Conservation (phyloP, 345 rosid genomes). For the Populus alba region DNA sequence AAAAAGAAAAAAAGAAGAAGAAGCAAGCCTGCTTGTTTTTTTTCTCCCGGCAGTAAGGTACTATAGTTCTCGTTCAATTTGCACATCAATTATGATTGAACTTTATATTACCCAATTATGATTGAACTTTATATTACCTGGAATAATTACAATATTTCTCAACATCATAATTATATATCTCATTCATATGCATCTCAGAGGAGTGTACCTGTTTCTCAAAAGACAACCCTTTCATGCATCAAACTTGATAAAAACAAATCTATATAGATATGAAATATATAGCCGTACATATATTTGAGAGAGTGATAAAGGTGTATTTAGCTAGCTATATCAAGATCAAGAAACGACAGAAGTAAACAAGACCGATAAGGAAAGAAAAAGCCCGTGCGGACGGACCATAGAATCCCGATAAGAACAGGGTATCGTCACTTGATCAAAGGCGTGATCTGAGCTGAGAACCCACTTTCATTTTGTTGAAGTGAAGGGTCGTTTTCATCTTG, state of each 20-base stretch:
- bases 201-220: conserved; percentile 33
- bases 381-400: background rate
- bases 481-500: conserved; percentile 57
- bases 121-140: background rate
- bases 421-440: conserved; percentile 3
- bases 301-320: conserved; percentile 30
- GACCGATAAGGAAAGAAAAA: background rate
- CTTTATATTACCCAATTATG: background rate
- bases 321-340: conserved; percentile 1
- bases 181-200: conserved; percentile 27
- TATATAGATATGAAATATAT: background rate
- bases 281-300: conserved; percentile 1
- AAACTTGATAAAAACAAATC: background rate
- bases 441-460: conserved; percentile 30
- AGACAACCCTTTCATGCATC: conserved; percentile 7
- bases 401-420: background rate
- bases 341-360: conserved; percentile 13
- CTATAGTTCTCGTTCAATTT: too few relatives aligned
- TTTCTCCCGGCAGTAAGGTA: too few relatives aligned
- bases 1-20: too few relatives aligned
- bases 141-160: background rate
- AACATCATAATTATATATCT: background rate
- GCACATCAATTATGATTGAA: too few relatives aligned
- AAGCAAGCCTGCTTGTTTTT: too few relatives aligned
- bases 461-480: conserved; percentile 37